phyloP scores from a whole-genome alignment of 2,329 filamentous ascomycete genomes.

The Beauveria caledonica region DNA sequence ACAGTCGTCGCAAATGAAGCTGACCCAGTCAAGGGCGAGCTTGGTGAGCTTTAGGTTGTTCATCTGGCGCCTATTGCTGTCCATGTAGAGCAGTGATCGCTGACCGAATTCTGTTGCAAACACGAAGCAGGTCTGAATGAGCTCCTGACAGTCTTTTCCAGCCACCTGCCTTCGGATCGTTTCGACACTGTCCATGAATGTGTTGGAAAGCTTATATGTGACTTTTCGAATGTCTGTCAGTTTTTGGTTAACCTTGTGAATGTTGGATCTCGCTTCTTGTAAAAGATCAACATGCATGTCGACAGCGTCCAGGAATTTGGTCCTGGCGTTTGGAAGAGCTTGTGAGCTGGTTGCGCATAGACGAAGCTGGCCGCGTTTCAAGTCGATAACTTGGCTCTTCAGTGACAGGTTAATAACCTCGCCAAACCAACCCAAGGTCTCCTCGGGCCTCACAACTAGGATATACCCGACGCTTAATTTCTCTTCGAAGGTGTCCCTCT shows the following conservation, averaged over 20 bases:
- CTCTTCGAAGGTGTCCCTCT: constrained; percentile 51
- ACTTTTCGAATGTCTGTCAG: constrained; percentile 92
- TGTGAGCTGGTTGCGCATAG: constrained; percentile 85
- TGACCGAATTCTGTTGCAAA: constrained; percentile 99
- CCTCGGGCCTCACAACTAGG: constrained; percentile 75
- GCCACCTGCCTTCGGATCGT: constrained; percentile 76
- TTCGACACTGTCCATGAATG: constrained; percentile 97
- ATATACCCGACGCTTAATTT: constrained; percentile 71
- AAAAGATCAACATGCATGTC: constrained; percentile 81
- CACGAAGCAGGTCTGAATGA: constrained; percentile 95
- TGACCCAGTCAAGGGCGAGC: constrained; percentile 91
- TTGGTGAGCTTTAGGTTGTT: constrained; percentile 94
- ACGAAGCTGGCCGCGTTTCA: constrained; percentile 79
- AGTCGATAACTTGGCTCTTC: constrained; percentile 70
- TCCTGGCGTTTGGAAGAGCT: constrained; percentile 68
- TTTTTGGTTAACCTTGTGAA: constrained; percentile 84
- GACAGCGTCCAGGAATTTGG: constrained; percentile 67
- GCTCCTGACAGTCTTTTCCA: constrained; percentile 81
- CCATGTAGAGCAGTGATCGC: constrained; percentile 88
- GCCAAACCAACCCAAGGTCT: constrained; percentile 72
- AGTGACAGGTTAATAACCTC: constrained; percentile 63
- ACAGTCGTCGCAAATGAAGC: constrained; percentile 96
- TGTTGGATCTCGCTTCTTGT: constrained; percentile 85
- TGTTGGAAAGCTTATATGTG: constrained; percentile 91
- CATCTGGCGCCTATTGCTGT: constrained; percentile 90